Base-by-base conservation (phyloP, 345 rosid genomes). In the Eucalyptus rudis region DNA sequence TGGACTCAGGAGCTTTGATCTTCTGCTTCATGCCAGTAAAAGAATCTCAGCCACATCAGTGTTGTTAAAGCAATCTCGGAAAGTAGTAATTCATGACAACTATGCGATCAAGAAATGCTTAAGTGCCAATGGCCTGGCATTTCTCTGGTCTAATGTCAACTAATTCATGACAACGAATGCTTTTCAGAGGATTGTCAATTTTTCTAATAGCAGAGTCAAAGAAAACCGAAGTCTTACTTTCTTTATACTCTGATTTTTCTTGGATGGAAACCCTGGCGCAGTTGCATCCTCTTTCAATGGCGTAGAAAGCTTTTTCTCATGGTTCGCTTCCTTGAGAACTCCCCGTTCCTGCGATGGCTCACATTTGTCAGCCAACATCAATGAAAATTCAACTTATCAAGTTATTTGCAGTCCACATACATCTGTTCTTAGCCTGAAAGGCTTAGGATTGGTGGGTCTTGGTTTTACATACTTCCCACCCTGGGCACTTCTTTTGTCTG, bases 351-450 rank as follows among this genome's bases (percentile, higher is more conserved):
- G n/a, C 13, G 44, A 90, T 86, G 66, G 86, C 13, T 86, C 86
- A 10, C 86, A 88, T 27, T 40, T 80, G 81, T 89, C 36, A 81
- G 84, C 85, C 89, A 87, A 91, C 45, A 47, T 11, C 25, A 76
- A 54, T 52, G 27, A 87, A 80, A n/a, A 20, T 68, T 66, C 15
- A n/a, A 31, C 79, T 49, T n/a, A 13, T n/a, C 40, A 12, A 50
- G 50, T 49, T 8, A 22, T n/a, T n/a, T 54, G 81, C 87, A 89
- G 44, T 89, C 90, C 47, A 87, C 96, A 84, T 94, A 98, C 99
- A 94, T 98, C 96, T 27, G 99, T 97, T 93, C 99, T 94, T 68
- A 98, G 95, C 89, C 99, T 92, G 90, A 98, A 98, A 62, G 99
- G 99, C 93, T 95, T 98, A 84, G 99, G 99, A 94, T 95, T 93